A percentile compares a stretch with the other conserved stretches of the same genome.
Evolutionary conservation across 768 basidiomycete species (phyloP).

Genomic region (Mycena floridula): DNA sequence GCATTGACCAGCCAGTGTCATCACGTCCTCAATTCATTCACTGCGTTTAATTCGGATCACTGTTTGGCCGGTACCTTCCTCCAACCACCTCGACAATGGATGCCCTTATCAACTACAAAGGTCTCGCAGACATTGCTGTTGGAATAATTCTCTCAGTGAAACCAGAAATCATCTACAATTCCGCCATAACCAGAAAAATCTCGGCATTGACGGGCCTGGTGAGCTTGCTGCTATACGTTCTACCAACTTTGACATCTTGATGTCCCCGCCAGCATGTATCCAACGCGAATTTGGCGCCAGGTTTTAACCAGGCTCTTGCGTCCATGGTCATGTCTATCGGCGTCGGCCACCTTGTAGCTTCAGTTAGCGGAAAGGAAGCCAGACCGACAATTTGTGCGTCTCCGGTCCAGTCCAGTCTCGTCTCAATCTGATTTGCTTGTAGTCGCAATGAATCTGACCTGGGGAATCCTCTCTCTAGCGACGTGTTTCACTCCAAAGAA

Average conservation of each 20-base stretch:
- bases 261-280: slow-evolving; percentile 24
- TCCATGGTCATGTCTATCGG: slow-evolving; percentile 28
- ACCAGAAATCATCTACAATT: slow-evolving; percentile 23
- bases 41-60: too few species aligned
- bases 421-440: background rate
- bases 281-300: slow-evolving; percentile 18
- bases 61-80: too few species aligned
- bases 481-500: slow-evolving; percentile 22
- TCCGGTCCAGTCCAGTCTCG: background rate
- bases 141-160: slow-evolving; percentile 18
- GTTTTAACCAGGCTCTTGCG: slow-evolving; percentile 29
- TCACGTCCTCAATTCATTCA: too few species aligned
- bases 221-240: slow-evolving; percentile 12
- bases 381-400: slow-evolving; percentile 20
- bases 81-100: background rate
- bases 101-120: slow-evolving; percentile 19
- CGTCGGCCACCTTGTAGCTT: slow-evolving; percentile 22
- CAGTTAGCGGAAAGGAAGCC: slow-evolving; percentile 16
- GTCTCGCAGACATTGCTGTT: slow-evolving; percentile 20
- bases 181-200: slow-evolving; percentile 11
- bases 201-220: slow-evolving; percentile 22
- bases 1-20: too few species aligned
- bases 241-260: too few species aligned
- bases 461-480: slow-evolving; percentile 18
- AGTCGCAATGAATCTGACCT: slow-evolving; percentile 25